Conservation (phyloP, 129 eudicot species). For the Sambucus nigra region DNA sequence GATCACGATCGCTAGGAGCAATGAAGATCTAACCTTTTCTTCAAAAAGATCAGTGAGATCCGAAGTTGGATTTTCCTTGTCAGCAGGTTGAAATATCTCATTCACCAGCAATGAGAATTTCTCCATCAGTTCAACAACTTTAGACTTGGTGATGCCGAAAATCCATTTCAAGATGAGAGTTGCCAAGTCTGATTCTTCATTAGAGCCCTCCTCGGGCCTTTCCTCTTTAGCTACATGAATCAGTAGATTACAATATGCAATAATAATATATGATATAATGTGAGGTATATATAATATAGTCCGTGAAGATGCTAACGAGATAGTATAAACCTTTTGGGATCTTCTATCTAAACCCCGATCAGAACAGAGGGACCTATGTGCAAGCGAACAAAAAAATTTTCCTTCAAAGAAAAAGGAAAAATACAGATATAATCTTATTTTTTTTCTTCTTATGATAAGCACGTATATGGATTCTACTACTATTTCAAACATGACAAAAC, state of each 20-base stretch:
- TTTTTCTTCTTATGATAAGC: too few species aligned
- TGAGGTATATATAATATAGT: too few species aligned
- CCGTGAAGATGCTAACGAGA: too few species aligned
- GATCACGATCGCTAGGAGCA: constrained; percentile 45
- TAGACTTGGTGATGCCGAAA: constrained; percentile 24
- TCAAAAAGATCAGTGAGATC: constrained; percentile 25
- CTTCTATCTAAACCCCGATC: too few species aligned
- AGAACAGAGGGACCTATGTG: too few species aligned
- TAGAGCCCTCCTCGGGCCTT: neutral
- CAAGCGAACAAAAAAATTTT: too few species aligned
- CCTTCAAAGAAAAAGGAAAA: too few species aligned
- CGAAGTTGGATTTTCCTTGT: constrained; percentile 19
- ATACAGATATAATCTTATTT: too few species aligned
- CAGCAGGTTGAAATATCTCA: constrained; percentile 21
- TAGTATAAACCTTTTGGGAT: too few species aligned
- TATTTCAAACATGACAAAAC: too few species aligned
- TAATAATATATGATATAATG: neutral
- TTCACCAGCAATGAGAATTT: constrained; percentile 16
- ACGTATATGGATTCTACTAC: too few species aligned
- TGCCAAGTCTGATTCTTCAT: constrained; percentile 29
- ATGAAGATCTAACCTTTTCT: constrained; percentile 40
- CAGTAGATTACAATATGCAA: neutral
- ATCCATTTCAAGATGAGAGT: constrained; percentile 35
- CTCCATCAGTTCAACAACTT: constrained; percentile 30
- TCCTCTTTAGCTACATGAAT: constrained; percentile 19